Percentiles rank a stretch among this genome's conserved stretches.
Conservation (phyloP, 1,284 basidiomycete species). For the Marasmius tenuissimus region DNA sequence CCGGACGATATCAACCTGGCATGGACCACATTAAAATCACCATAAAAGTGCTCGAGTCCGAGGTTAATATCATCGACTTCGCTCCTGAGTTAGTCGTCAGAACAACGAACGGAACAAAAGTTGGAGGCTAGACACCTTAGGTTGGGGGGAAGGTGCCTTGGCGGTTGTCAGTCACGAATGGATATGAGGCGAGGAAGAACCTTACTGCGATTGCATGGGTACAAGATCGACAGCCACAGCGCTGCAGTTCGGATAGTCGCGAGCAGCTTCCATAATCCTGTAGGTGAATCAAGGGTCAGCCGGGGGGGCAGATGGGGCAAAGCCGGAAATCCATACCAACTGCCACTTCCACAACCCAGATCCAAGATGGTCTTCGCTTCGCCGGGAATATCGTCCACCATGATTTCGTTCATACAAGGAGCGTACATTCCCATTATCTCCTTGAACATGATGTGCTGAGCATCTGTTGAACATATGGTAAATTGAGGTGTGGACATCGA, state of each 20-base stretch:
- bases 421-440: slow-evolving; percentile 67
- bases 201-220: slow-evolving; percentile 70
- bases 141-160: slow-evolving; percentile 65
- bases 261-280: slow-evolving; percentile 75
- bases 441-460: slow-evolving; percentile 66
- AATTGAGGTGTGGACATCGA: neutral
- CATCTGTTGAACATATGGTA: slow-evolving; percentile 39
- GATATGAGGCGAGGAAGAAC: slow-evolving; percentile 15
- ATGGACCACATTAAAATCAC: slow-evolving; percentile 74
- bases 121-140: slow-evolving; percentile 49
- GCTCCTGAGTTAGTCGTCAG: slow-evolving; percentile 44
- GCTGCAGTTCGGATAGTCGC: slow-evolving; percentile 67
- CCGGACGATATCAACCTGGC: slow-evolving; percentile 68
- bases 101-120: slow-evolving; percentile 9
- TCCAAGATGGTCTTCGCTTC: slow-evolving; percentile 68
- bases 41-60: slow-evolving; percentile 77
- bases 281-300: slow-evolving; percentile 11
- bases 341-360: slow-evolving; percentile 76
- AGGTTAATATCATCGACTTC: slow-evolving; percentile 84
- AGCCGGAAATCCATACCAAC: slow-evolving; percentile 49
- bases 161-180: slow-evolving; percentile 5
- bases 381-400: slow-evolving; percentile 57
- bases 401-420: slow-evolving; percentile 50
- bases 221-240: slow-evolving; percentile 76
- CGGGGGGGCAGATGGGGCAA: neutral